Conservation (phyloP, 2,329 filamentous ascomycete genomes). For the Aspergillus aculeatus region DNA sequence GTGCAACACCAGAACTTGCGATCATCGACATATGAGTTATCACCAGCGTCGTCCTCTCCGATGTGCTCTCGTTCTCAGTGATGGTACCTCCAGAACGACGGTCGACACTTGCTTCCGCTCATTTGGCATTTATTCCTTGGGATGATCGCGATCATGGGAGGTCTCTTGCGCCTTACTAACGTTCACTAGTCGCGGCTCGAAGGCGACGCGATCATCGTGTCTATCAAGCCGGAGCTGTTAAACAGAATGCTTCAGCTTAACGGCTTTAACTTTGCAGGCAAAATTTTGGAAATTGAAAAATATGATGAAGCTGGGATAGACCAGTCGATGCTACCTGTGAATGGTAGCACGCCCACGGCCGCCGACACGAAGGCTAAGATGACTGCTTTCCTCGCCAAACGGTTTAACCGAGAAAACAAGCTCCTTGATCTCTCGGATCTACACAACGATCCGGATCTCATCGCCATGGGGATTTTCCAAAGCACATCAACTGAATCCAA, state of each 20-base stretch:
- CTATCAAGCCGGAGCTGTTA: slow-evolving; percentile 63
- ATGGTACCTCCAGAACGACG: slow-evolving; percentile 45
- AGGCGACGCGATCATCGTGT: slow-evolving; percentile 69
- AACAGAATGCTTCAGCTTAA: slow-evolving; percentile 67
- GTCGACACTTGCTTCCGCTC: slow-evolving; percentile 32
- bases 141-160: slow-evolving; percentile 40
- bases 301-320: slow-evolving; percentile 35
- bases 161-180: slow-evolving; percentile 64
- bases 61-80: slow-evolving; percentile 43
- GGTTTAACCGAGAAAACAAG: slow-evolving; percentile 71
- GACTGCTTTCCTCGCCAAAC: slow-evolving; percentile 66
- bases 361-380: slow-evolving; percentile 67
- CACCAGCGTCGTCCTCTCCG: slow-evolving; percentile 36
- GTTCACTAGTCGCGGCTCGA: slow-evolving; percentile 66
- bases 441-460: slow-evolving; percentile 68
- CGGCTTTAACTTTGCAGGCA: slow-evolving; percentile 66
- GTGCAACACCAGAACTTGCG: slow-evolving; percentile 51
- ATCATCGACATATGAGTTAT: slow-evolving; percentile 38
- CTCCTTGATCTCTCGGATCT: slow-evolving; percentile 81
- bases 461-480: slow-evolving; percentile 73
- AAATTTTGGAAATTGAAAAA: slow-evolving; percentile 56
- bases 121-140: slow-evolving; percentile 35
- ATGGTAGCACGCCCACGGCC: slow-evolving; percentile 45
- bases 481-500: slow-evolving; percentile 72
- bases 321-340: slow-evolving; percentile 23